These are phyloP conservation scores for Pseudogymnoascus verrucosus DNA, from an alignment of 2,329 filamentous ascomycete genomes.

Conservation along the genomic window DNA sequence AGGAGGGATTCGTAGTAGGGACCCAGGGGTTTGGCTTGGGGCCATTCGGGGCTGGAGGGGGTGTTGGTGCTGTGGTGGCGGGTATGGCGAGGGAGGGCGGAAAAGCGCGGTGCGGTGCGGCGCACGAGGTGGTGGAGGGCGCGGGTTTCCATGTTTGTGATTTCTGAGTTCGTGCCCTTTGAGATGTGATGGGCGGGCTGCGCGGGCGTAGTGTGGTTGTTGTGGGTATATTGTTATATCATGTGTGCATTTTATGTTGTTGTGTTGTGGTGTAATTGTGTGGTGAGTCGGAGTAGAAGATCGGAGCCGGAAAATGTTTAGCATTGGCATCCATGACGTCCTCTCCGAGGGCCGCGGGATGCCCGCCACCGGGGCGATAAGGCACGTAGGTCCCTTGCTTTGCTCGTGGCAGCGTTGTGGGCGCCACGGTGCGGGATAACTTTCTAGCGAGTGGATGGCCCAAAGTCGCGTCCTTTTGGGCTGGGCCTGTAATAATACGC, in stretches of 20 bases:
- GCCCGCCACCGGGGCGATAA: not conserved
- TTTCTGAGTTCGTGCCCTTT: not conserved
- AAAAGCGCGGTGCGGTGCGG: not conserved
- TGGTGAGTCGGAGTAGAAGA: no score
- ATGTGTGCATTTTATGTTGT: not conserved
- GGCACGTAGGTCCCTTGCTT: not conserved
- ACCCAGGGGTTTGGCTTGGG: no score
- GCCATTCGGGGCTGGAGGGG: no score
- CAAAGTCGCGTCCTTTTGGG: conserved; percentile 17
- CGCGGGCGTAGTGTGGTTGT: not conserved
- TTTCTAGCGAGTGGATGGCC: not conserved
- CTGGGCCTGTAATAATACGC: conserved; percentile 14
- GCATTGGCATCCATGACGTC: conserved; percentile 1
- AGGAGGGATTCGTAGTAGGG: no score
- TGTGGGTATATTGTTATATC: not conserved
- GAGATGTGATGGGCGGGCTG: not conserved
- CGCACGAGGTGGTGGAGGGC: not conserved
- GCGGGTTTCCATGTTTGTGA: not conserved
- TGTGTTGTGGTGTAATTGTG: not conserved
- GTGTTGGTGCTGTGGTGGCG: not conserved
- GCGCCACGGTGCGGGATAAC: not conserved
- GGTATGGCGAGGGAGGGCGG: not conserved
- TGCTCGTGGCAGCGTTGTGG: not conserved
- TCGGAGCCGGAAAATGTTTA: not conserved
- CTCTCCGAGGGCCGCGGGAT: not conserved